phyloP scores from a whole-genome alignment of 2,329 filamentous ascomycete species.

The Leptoxyphium fumago region DNA sequence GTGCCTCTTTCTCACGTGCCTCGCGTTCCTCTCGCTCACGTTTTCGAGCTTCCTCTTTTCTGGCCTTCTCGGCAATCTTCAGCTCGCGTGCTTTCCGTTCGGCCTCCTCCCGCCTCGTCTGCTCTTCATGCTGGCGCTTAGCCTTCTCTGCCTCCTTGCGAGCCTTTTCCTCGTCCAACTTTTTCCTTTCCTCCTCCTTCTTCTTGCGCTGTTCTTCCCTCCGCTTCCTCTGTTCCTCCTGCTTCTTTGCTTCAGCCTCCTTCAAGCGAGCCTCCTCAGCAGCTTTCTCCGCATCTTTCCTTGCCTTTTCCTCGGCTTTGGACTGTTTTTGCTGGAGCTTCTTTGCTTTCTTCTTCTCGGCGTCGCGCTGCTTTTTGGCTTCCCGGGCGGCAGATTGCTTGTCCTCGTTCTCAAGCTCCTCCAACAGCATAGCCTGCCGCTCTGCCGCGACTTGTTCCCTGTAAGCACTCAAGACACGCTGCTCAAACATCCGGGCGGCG shows the following conservation, averaged over 20 bases:
- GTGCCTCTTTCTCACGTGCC: slow-evolving; percentile 58
- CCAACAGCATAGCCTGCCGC: slow-evolving; percentile 75
- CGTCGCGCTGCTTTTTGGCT: slow-evolving; percentile 85
- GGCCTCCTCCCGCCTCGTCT: slow-evolving; percentile 68
- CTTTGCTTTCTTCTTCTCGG: slow-evolving; percentile 91
- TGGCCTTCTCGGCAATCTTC: slow-evolving; percentile 69
- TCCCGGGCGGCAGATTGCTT: slow-evolving; percentile 63
- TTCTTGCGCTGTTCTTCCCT: slow-evolving; percentile 85
- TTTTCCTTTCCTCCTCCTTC: slow-evolving; percentile 78
- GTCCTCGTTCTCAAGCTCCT: slow-evolving; percentile 79
- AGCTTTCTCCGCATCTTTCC: slow-evolving; percentile 74
- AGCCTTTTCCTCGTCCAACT: slow-evolving; percentile 74
- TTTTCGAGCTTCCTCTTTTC: slow-evolving; percentile 54
- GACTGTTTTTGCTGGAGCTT: slow-evolving; percentile 76
- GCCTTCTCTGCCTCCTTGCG: slow-evolving; percentile 76
- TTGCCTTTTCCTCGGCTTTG: slow-evolving; percentile 80
- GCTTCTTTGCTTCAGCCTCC: slow-evolving; percentile 61
- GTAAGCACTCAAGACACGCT: slow-evolving; percentile 91
- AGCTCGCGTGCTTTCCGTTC: slow-evolving; percentile 72
- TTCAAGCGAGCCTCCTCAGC: slow-evolving; percentile 68
- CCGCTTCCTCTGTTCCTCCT: slow-evolving; percentile 66
- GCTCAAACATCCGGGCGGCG: slow-evolving; percentile 97
- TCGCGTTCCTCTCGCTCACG: slow-evolving; percentile 54
- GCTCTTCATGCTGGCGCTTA: slow-evolving; percentile 66
- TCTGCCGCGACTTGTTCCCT: slow-evolving; percentile 92